Evolutionary conservation across 371 early-diverging fungal species (phyloP).

Genomic region (Mucor irregularis): DNA sequence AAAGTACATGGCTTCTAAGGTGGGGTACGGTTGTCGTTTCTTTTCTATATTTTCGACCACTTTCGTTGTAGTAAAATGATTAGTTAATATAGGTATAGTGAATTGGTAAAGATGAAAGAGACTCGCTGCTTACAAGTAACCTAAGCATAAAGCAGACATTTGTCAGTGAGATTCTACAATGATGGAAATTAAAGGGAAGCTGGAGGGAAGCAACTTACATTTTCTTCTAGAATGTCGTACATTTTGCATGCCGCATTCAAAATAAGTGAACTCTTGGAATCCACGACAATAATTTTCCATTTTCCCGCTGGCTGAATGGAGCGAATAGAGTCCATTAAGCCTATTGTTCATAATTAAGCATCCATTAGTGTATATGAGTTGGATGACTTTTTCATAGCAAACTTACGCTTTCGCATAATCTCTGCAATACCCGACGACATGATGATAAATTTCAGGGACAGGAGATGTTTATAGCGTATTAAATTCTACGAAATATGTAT

Average conservation of each 20-base stretch:
- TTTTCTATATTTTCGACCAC: conserved; percentile 80
- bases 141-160: too few species aligned
- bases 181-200: too few species aligned
- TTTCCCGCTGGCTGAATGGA: conserved; percentile 66
- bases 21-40: conserved; percentile 80
- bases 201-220: conserved; percentile 87
- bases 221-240: conserved; percentile 93
- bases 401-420: conserved; percentile 42
- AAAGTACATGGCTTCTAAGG: conserved; percentile 91
- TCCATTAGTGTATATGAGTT: background rate
- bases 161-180: too few species aligned
- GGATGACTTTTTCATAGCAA: background rate
- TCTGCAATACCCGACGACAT: conserved; percentile 24
- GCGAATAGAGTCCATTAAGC: conserved; percentile 68
- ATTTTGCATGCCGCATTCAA: conserved; percentile 86
- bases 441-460: background rate
- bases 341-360: conserved; percentile 28
- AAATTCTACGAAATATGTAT: too few species aligned
- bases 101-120: background rate
- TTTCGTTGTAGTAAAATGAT: conserved; percentile 9
- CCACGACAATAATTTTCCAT: conserved; percentile 94
- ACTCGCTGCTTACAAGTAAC: conserved; percentile 32
- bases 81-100: background rate
- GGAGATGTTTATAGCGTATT: background rate
- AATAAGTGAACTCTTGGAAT: conserved; percentile 78